Percentiles rank a stretch among this genome's conserved stretches.
phyloP scores from a whole-genome alignment of 208 protist species.

The Strigomonas culicis region DNA sequence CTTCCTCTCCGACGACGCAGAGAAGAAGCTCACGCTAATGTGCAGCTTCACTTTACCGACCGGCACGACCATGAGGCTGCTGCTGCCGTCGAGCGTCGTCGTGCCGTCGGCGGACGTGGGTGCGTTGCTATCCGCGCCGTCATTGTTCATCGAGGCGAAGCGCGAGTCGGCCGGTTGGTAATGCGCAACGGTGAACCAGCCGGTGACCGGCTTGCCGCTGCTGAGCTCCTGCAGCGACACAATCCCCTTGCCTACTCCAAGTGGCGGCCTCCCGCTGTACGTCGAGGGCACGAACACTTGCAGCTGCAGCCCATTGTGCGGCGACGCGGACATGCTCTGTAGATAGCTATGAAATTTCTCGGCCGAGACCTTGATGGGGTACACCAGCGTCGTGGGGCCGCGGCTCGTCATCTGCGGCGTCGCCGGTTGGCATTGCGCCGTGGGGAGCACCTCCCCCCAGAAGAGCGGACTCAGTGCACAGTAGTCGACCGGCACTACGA shows the following conservation, averaged over 20 bases:
- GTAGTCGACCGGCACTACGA: constrained; percentile 73
- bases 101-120: not conserved
- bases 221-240: constrained; percentile 45
- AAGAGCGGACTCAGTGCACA: constrained; percentile 76
- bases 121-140: not conserved
- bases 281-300: constrained; percentile 77
- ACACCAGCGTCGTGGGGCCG: constrained; percentile 49
- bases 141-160: not conserved
- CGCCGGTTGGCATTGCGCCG: constrained; percentile 48
- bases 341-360: constrained; percentile 60
- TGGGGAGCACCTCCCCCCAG: constrained; percentile 69
- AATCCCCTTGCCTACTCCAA: constrained; percentile 61
- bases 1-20: not conserved
- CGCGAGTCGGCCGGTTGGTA: constrained; percentile 13
- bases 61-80: constrained; percentile 12
- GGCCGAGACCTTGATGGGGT: constrained; percentile 69
- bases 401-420: constrained; percentile 50
- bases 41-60: constrained; percentile 57
- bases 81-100: not conserved
- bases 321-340: constrained; percentile 44
- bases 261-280: constrained; percentile 63
- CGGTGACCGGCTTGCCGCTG: constrained; percentile 32
- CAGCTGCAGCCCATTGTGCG: constrained; percentile 61
- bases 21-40: constrained; percentile 45
- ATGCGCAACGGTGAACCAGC: constrained; percentile 73